A percentile compares a stretch with the other conserved stretches of the same genome.
These are phyloP conservation scores for Cryptosporidium andersoni DNA, from an alignment of 169 alveolate genomes.

Conservation along the genomic window DNA sequence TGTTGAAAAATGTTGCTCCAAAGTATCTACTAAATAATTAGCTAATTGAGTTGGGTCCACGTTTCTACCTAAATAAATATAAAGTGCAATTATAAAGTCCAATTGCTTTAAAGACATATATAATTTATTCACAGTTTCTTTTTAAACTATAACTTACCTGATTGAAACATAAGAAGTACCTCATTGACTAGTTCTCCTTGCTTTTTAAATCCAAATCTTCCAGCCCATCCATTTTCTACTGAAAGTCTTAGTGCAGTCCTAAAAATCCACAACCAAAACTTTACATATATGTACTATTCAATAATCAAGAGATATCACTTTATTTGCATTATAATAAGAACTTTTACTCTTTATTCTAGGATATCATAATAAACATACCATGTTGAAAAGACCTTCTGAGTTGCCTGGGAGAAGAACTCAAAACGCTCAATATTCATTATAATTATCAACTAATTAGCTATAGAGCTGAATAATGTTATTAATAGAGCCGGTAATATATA, in stretches of 20 bases:
- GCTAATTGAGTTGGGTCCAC: conserved; percentile 40
- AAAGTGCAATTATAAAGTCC: neutral
- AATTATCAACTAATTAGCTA: neutral
- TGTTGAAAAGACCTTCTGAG: conserved; percentile 55
- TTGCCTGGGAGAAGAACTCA: conserved; percentile 48
- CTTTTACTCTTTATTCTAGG: neutral
- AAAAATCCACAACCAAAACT: neutral
- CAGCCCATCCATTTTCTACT: conserved; percentile 66
- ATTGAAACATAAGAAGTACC: conserved; percentile 41
- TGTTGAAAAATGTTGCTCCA: conserved; percentile 54
- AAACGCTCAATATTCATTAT: conserved; percentile 23
- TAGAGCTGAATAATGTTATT: no score
- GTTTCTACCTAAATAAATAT: conserved; percentile 19
- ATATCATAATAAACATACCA: conserved; percentile 17
- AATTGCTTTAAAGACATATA: neutral
- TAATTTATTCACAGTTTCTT: neutral
- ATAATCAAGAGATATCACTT: neutral
- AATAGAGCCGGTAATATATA: no score
- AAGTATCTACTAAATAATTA: conserved; percentile 24
- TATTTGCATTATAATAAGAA: neutral
- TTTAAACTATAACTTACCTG: conserved; percentile 32
- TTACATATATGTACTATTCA: no score
- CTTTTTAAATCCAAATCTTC: conserved; percentile 45
- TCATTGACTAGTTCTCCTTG: conserved; percentile 38
- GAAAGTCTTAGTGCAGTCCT: conserved; percentile 58